Evolutionary conservation across 352 stramenopile genomes (phyloP).

Genomic region (Vaucheria bursata): DNA sequence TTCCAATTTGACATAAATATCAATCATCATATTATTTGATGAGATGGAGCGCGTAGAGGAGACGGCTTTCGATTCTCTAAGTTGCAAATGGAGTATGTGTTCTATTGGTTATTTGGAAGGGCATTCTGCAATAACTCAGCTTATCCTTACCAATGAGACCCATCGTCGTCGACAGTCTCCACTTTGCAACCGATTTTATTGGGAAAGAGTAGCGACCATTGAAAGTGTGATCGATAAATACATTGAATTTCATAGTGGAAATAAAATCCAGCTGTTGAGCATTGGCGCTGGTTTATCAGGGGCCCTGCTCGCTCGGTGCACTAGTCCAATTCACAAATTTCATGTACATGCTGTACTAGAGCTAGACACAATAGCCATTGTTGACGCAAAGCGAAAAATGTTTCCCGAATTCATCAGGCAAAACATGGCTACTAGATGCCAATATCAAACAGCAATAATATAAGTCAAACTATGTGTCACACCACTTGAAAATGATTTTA

Average conservation of each 20-base stretch:
- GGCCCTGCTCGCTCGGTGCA: neutral
- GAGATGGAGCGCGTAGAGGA: neutral
- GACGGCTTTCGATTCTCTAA: neutral
- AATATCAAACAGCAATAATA: too few relatives aligned
- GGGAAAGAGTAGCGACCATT: neutral
- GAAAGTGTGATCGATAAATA: neutral
- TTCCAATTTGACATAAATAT: too few relatives aligned
- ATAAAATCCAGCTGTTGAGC: neutral
- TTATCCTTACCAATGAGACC: neutral
- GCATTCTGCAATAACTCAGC: neutral
- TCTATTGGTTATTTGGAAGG: neutral
- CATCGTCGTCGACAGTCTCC: neutral
- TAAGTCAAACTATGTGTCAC: too few relatives aligned
- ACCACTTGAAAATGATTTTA: too few relatives aligned
- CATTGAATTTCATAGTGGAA: neutral
- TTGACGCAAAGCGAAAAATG: neutral
- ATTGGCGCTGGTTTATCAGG: neutral
- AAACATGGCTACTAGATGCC: too few relatives aligned
- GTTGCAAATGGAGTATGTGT: neutral
- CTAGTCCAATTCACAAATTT: neutral
- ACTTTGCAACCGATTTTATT: neutral
- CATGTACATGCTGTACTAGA: neutral
- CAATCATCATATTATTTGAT: too few relatives aligned
- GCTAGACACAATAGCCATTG: neutral
- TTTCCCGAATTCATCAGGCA: neutral